Evolutionary conservation across 73 alveolate genomes (phyloP).

Genomic region (Paramecium sonneborni): DNA sequence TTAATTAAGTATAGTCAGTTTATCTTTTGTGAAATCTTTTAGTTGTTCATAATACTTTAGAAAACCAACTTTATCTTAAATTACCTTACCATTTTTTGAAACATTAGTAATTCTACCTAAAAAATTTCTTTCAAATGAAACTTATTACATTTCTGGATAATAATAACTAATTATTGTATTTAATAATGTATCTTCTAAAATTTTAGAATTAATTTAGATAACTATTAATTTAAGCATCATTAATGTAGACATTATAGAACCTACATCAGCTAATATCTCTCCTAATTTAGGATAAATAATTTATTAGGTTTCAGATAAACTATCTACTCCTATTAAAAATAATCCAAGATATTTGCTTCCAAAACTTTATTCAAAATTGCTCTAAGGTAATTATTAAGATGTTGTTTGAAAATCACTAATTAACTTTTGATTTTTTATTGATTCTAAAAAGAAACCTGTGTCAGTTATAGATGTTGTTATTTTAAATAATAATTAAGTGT

Average conservation of each 20-base stretch:
- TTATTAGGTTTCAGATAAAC: background rate
- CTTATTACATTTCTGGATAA: background rate
- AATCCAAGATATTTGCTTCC: slow-evolving; percentile 9
- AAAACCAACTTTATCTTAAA: background rate
- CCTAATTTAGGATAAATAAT: slow-evolving; percentile 51
- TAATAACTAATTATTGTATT: background rate
- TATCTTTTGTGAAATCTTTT: background rate
- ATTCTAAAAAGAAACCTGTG: slow-evolving; percentile 14
- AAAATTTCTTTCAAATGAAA: background rate
- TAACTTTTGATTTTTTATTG: background rate
- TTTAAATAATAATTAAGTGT: background rate
- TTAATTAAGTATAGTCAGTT: background rate
- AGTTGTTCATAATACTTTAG: background rate
- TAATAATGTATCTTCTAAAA: background rate
- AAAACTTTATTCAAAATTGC: background rate
- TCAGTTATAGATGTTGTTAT: slow-evolving; percentile 5
- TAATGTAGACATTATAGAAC: slow-evolving; percentile 6
- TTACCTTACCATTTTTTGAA: background rate
- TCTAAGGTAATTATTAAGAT: background rate
- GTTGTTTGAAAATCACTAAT: background rate
- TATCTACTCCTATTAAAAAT: slow-evolving; percentile 13
- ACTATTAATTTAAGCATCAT: background rate
- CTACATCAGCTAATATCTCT: slow-evolving; percentile 29
- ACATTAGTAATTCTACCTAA: background rate
- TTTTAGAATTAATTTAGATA: background rate